Percentiles rank a stretch among this genome's conserved stretches.
phyloP scores from a whole-genome alignment of 2,329 filamentous ascomycete species.

The Amauroascus verrucosus region DNA sequence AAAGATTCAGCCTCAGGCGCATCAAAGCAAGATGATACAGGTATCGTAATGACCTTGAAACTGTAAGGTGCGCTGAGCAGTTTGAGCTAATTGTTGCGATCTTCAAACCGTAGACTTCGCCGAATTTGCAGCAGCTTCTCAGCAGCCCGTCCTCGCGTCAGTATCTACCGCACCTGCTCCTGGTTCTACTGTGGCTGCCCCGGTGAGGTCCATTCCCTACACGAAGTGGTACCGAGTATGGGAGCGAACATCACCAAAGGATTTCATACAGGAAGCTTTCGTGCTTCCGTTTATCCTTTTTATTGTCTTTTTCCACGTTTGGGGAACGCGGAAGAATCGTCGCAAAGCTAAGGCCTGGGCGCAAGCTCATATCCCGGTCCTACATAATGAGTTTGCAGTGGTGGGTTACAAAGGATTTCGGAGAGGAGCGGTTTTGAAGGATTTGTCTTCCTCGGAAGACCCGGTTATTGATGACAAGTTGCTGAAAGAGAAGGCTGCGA shows the following conservation, averaged over 20 bases:
- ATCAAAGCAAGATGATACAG: constrained; percentile 17
- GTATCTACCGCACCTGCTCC: constrained; percentile 34
- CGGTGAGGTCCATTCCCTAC: constrained; percentile 52
- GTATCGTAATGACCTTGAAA: not conserved
- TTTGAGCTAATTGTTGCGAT: constrained; percentile 8
- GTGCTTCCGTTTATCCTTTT: constrained; percentile 66
- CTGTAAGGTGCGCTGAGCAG: not conserved
- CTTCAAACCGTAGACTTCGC: constrained; percentile 12
- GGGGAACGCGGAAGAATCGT: constrained; percentile 71
- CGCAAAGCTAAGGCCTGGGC: constrained; percentile 73
- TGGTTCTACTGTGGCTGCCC: constrained; percentile 35
- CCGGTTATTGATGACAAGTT: constrained; percentile 33
- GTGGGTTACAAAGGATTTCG: constrained; percentile 64
- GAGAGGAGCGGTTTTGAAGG: constrained; percentile 37
- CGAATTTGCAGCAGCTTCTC: constrained; percentile 13
- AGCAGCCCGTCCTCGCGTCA: not conserved
- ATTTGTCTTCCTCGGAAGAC: constrained; percentile 14
- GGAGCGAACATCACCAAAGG: constrained; percentile 71
- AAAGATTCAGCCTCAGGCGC: constrained; percentile 26
- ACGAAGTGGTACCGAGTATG: constrained; percentile 96
- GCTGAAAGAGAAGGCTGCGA: constrained; percentile 76
- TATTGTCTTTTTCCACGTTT: constrained; percentile 67
- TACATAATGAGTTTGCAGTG: constrained; percentile 73
- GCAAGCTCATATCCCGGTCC: constrained; percentile 56
- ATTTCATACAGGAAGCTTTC: constrained; percentile 80